Conservation (phyloP, 2,329 filamentous ascomycete species). For the Colletotrichum horii region DNA sequence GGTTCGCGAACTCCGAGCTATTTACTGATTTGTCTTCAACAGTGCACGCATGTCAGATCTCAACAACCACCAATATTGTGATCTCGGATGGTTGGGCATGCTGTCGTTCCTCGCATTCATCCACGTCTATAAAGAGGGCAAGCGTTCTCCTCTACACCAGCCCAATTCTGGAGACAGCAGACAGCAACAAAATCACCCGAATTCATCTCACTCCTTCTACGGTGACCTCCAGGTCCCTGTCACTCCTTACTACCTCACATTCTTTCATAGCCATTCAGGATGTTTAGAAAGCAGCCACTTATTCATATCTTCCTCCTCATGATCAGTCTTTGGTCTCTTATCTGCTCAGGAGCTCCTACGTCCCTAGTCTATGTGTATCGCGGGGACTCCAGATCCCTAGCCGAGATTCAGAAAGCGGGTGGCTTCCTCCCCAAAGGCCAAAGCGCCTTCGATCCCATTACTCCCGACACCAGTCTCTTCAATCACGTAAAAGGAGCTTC, state of each 20-base stretch:
- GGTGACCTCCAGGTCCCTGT: neutral
- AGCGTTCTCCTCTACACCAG: accelerated
- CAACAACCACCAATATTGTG: neutral
- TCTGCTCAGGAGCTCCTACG: neutral
- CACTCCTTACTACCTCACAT: neutral
- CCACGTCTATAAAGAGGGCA: neutral
- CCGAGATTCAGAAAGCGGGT: neutral
- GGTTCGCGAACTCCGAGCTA: neutral
- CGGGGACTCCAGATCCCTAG: neutral
- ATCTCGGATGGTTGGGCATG: neutral
- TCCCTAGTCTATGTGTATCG: neutral
- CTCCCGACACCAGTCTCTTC: neutral
- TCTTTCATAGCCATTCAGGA: neutral
- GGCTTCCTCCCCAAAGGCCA: neutral
- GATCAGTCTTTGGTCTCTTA: neutral
- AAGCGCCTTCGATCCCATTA: neutral
- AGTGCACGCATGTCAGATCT: neutral
- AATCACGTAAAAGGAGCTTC: neutral
- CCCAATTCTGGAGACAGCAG: no score
- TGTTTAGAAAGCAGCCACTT: neutral
- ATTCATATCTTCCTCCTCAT: neutral
- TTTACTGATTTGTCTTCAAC: neutral
- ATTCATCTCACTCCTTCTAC: neutral
- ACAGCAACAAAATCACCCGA: neutral
- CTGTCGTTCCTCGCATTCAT: neutral